phyloP scores from a whole-genome alignment of 192 early-diverging fungal species.

The Piromyces finnis region DNA sequence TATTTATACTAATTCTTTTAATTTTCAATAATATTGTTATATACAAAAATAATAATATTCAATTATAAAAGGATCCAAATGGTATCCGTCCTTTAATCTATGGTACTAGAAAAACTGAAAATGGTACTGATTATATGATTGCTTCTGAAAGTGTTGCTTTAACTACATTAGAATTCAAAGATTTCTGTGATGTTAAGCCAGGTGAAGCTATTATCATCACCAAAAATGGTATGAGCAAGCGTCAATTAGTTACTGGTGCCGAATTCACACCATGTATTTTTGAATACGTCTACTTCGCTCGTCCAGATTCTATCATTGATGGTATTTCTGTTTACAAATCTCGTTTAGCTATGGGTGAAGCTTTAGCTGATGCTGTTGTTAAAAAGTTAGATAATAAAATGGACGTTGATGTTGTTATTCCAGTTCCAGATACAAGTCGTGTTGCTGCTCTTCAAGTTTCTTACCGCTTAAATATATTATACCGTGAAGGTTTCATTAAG shows the following conservation, averaged over 20 bases:
- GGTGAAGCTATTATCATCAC: slow-evolving; percentile 90
- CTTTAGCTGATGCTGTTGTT: slow-evolving; percentile 68
- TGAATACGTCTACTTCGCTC: slow-evolving; percentile 98
- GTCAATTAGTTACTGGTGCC: slow-evolving; percentile 32
- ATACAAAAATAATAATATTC: too few species aligned
- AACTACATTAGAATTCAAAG: slow-evolving; percentile 74
- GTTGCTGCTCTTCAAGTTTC: slow-evolving; percentile 85
- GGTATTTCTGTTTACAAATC: slow-evolving; percentile 97
- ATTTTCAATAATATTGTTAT: too few species aligned
- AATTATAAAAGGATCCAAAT: slow-evolving; percentile 71
- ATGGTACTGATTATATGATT: slow-evolving; percentile 91
- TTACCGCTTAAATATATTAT: slow-evolving; percentile 69
- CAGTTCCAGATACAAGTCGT: slow-evolving; percentile 93
- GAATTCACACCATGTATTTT: slow-evolving; percentile 88
- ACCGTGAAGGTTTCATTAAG: slow-evolving; percentile 99
- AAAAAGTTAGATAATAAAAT: slow-evolving; percentile 43
- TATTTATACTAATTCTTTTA: too few species aligned
- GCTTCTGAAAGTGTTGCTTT: slow-evolving; percentile 93
- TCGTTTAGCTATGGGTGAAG: slow-evolving; percentile 93
- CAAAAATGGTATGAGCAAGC: slow-evolving; percentile 45
- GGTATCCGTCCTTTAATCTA: slow-evolving; percentile 93
- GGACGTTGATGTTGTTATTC: slow-evolving; percentile 97
- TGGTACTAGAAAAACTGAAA: slow-evolving; percentile 47
- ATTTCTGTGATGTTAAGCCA: slow-evolving; percentile 76
- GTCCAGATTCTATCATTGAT: slow-evolving; percentile 96